Base-by-base conservation (phyloP, 2,329 filamentous ascomycete genomes). In the Penicillium glabrum region DNA sequence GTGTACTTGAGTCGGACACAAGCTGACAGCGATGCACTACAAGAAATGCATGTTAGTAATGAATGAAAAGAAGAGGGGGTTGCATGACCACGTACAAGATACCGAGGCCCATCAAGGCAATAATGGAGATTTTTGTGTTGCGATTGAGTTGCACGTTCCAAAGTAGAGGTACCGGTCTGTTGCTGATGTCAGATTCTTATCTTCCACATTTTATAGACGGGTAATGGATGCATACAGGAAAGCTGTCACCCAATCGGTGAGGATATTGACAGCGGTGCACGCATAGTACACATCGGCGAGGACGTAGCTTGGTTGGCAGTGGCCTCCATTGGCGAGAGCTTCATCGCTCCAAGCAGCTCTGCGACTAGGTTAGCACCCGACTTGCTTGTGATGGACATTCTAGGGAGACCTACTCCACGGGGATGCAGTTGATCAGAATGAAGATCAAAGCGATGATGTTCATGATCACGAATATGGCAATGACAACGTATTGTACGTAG, bases 71-170 rank as follows among this genome's bases (percentile, higher is more conserved):
- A 8, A 37, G 33, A 5, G 21, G 29, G 16, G 5, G 7, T 4
- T 26, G 21, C 71, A 61, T 72, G 72, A 19, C 37, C 72, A 72
- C 52, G 73, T 68, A 78, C 75, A 77, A 72, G 33, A 78, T 75
- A 59, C 76, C 78, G 33, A 80, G 65, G 0, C 68, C 72, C 67
- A 81, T 76, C 35, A 81, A 72, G 0, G 77, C 62, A 31, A 73
- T 69, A 2, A 81, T 77, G 0, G 77, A 79, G n/a, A 78, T 61
- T 61, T 81, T 81, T 24, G 76, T 72, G n/a, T 70, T 69, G 21
- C 67, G 65, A 56, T 79, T 76, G 61, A 81, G 74, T 33, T 79
- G 75, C 26, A 79, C 72, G 16, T 77, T 72, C 63, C 71, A 73
- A 46, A 80, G 64, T 24, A 79, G 59, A 33, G 73, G 65, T 5